These are phyloP conservation scores for Podaxis carcinomalis DNA, from an alignment of 768 basidiomycete genomes.

Conservation along the genomic window DNA sequence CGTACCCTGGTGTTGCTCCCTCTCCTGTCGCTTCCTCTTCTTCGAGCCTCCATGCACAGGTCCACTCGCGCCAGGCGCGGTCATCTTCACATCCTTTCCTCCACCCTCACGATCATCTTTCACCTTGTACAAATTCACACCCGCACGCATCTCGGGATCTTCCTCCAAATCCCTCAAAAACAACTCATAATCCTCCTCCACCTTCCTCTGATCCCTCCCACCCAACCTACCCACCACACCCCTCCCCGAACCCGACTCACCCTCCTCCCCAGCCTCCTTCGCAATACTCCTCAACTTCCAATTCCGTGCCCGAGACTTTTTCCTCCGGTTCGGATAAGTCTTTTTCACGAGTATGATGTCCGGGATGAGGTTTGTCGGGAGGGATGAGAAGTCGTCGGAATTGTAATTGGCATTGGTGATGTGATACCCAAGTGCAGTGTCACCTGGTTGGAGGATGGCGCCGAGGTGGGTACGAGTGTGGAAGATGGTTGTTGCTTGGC, in stretches of 20 bases:
- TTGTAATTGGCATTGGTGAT: constrained; percentile 91
- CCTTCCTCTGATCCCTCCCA: constrained; percentile 85
- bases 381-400: constrained; percentile 73
- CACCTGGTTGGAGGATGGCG: constrained; percentile 86
- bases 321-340: constrained; percentile 88
- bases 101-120: constrained; percentile 18
- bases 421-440: constrained; percentile 88
- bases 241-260: constrained; percentile 68
- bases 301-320: constrained; percentile 79
- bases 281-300: constrained; percentile 94
- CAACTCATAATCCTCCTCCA: constrained; percentile 94
- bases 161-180: constrained; percentile 95
- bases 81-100: constrained; percentile 45
- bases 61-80: constrained; percentile 33
- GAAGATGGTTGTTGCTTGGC: constrained; percentile 71
- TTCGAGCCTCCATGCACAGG: constrained; percentile 12
- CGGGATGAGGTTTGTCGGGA: constrained; percentile 67
- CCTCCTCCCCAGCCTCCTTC: constrained; percentile 86
- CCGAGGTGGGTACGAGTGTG: constrained; percentile 98
- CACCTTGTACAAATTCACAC: constrained; percentile 81
- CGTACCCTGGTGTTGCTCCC: constrained; percentile 44
- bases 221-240: constrained; percentile 91
- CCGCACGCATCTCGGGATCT: constrained; percentile 84
- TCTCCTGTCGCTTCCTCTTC: constrained; percentile 35
- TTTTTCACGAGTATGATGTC: constrained; percentile 95